Evolutionary conservation across 345 rosid genomes (phyloP), one percentile per base, ranked within the genome.

Genomic region (Citrus mangshanensis): DNA sequence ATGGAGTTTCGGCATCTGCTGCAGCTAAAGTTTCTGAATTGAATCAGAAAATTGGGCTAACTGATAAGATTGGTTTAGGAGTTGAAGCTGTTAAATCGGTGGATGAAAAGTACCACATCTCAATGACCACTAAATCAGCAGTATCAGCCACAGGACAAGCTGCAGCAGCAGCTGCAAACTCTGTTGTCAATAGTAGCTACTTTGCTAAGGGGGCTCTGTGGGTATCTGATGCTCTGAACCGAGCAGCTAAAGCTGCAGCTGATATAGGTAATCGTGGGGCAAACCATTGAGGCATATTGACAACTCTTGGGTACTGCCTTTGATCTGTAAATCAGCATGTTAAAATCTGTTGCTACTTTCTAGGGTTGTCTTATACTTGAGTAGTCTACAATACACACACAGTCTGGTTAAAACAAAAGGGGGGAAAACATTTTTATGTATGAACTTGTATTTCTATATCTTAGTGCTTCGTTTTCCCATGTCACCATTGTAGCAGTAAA

Each of bases 181-280:
- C 87, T 25, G 89, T 94, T 73, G 87, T 90, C 67, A 90, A 87
- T 77, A 94, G 97, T 81, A 83, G 92, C 87, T 91, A 92, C 87
- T 91, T 94, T 83, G 85, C 97, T 7, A 90, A 68, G 75, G 97
- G 97, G 72, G 95, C 97, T 72, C 81, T 91, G 34, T 94, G 97
- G 97, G 59, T 94, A 4, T 94, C 97, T 0, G 92, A 80, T 56
- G 95, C 97, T 4, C 85, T 92, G 71, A 88, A 83, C 76, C 86
- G 94, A 7, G 98, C 98, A 19, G 87, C 97, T 60, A 89, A 87
- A 77, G 90, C 68, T 51, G 91, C 96, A 0, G 89, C 94, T 77
- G 94, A 93, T 79, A 74, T 90, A 77, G 91, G 93, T 42, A 87
- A 72, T 54, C 85, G 81, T 0, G 79, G 77, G 70, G 76, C 76